A percentile compares a stretch with the other conserved stretches of the same genome.
These are phyloP conservation scores for Sclerotinia spermophila DNA, from an alignment of 2,329 filamentous ascomycete species.

Conservation along the genomic window DNA sequence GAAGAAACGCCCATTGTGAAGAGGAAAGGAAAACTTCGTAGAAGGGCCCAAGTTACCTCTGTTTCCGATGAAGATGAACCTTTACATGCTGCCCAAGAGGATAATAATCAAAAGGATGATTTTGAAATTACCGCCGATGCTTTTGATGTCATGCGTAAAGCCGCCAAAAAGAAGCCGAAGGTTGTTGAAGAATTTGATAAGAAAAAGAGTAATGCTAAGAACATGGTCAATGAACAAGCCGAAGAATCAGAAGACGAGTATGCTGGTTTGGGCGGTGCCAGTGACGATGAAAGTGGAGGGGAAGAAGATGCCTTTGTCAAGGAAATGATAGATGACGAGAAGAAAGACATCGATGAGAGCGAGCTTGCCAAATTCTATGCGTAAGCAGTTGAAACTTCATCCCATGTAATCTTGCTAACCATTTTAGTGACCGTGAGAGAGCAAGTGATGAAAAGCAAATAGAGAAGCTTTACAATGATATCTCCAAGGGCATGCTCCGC, in stretches of 20 bases:
- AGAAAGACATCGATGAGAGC: conserved; percentile 72
- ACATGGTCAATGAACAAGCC: conserved; percentile 87
- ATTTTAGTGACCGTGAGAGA: conserved; percentile 68
- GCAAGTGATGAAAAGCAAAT: conserved; percentile 81
- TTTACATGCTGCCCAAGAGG: conserved; percentile 24
- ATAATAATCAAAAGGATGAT: conserved; percentile 33
- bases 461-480: conserved; percentile 87
- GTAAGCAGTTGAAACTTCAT: conserved; percentile 52
- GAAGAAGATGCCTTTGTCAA: conserved; percentile 70
- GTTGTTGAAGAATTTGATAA: conserved; percentile 64
- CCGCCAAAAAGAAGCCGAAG: conserved; percentile 50
- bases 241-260: conserved; percentile 99
- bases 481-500: conserved; percentile 82
- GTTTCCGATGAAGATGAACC: conserved; percentile 40
- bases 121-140: conserved; percentile 39
- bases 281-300: conserved; percentile 79
- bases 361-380: conserved; percentile 83
- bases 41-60: conserved; percentile 42
- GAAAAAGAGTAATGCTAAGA: conserved; percentile 81
- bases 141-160: conserved; percentile 61
- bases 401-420: conserved; percentile 14
- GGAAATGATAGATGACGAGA: conserved; percentile 87
- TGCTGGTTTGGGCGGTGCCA: conserved; percentile 83
- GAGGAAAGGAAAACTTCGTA: conserved; percentile 55
- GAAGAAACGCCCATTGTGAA: conserved; percentile 64